Base-by-base conservation (phyloP, 768 basidiomycete genomes). In the Hydnum rufescens region DNA sequence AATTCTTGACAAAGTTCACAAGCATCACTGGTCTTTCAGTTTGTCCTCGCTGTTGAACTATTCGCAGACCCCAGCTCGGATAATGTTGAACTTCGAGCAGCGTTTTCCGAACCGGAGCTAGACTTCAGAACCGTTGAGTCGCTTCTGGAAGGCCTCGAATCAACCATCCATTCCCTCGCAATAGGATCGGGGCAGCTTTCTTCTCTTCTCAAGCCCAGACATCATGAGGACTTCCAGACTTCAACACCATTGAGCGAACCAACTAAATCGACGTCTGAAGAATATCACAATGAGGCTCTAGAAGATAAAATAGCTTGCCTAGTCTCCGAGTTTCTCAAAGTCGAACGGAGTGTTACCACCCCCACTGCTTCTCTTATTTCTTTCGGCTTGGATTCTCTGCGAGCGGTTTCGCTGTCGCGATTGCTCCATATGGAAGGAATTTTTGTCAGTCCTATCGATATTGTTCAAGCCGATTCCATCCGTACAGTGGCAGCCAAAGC, bases 351-450 rank as follows among this genome's bases (percentile, higher is more conserved):
- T 8, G 49, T 65, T 3, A 19, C 54, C 30, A 32, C 60, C 3
- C 62, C 47, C 30, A 57, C 58, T 5, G 62, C 63, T 5, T 72
- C 72, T 3, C 64, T 73, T 26, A 59, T 73, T 8, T 66, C 71
- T 3, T 59, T 73, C 51, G 72, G 72, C 4, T 57, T 73, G 29
- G 72, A 73, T 55, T 73, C 72, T 4, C 68, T 73, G 54, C 68
- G 66, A 54, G 67, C 72, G 0, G 67, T 73, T 5, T 70, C 70
- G 2, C 59, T 73, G 32, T 64, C 70, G 29, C 66, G 63, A 49
- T 31, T 53, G 5, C 57, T 73, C 8, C 60, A 60, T 22, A 60
- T 61, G 51, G 59, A 60, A 19, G 70, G 69, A 1, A 62, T 66
- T 46, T 43, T 54, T 4, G 52, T 68, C 8, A 63, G 65, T 30